These are phyloP conservation scores for Prunus dulcis DNA, from an alignment of 306 rosid genomes.

Conservation along the genomic window DNA sequence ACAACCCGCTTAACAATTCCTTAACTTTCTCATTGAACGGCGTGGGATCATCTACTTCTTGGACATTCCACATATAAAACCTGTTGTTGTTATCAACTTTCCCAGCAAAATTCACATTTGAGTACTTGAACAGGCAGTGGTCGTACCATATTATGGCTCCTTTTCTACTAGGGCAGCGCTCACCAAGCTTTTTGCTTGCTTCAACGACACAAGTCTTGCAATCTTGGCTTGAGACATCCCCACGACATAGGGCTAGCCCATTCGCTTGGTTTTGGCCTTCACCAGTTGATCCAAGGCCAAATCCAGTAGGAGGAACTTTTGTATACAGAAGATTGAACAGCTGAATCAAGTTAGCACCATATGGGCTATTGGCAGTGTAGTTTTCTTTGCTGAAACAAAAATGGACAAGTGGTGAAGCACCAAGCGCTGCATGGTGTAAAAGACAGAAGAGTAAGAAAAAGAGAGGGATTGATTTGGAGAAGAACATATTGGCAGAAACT, in stretches of 20 bases:
- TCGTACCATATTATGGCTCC: conserved; percentile 36
- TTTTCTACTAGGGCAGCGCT: conserved; percentile 30
- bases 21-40: conserved; percentile 20
- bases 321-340: conserved; percentile 11
- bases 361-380: conserved; percentile 38
- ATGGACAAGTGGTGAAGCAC: conserved; percentile 40
- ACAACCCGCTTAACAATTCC: conserved; percentile 18
- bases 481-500: neutral
- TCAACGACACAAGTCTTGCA: conserved; percentile 25
- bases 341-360: conserved; percentile 18
- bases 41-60: conserved; percentile 12
- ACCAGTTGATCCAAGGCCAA: conserved; percentile 13
- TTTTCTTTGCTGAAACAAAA: conserved; percentile 43
- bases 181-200: conserved; percentile 15
- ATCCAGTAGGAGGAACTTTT: conserved; percentile 28
- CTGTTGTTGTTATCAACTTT: conserved; percentile 21
- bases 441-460: conserved; percentile 13
- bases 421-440: conserved; percentile 38
- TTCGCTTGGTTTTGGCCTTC: conserved; percentile 23
- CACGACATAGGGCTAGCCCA: conserved; percentile 33
- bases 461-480: conserved; percentile 18
- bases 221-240: conserved; percentile 22
- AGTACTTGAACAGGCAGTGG: conserved; percentile 29
- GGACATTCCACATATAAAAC: conserved; percentile 28
- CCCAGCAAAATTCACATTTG: conserved; percentile 24